phyloP scores from a whole-genome alignment of 2,329 filamentous ascomycete genomes.

The Calonectria pseudoturangicola region DNA sequence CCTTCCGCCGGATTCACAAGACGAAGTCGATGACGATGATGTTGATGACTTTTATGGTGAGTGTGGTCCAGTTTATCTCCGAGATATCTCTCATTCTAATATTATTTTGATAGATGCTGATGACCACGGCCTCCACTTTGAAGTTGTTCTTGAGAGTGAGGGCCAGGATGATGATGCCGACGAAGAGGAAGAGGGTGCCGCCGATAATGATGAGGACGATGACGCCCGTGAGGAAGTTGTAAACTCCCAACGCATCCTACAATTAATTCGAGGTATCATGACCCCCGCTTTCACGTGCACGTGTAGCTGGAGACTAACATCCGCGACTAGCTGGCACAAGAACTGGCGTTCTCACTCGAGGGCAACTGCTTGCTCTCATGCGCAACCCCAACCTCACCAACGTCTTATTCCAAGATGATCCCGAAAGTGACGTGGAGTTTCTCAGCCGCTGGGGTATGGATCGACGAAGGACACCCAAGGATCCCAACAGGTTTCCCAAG shows the following conservation, averaged over 20 bases:
- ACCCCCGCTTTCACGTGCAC: background rate
- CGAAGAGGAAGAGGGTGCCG: conserved; percentile 48
- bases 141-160: conserved; percentile 45
- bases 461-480: conserved; percentile 63
- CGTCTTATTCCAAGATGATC: conserved; percentile 60
- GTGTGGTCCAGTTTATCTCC: background rate
- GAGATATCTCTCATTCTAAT: background rate
- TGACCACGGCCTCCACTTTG: conserved; percentile 45
- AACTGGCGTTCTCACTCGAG: conserved; percentile 57
- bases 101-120: conserved; percentile 36
- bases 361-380: conserved; percentile 64
- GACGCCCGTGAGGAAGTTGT: conserved; percentile 53
- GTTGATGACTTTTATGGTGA: conserved; percentile 51
- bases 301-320: conserved; percentile 29
- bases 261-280: conserved; percentile 56
- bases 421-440: conserved; percentile 61
- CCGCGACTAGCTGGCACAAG: conserved; percentile 49
- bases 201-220: conserved; percentile 44
- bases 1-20: conserved; percentile 26
- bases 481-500: conserved; percentile 82
- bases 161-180: conserved; percentile 48
- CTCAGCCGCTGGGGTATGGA: conserved; percentile 65
- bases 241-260: conserved; percentile 56
- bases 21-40: conserved; percentile 46
- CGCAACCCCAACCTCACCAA: conserved; percentile 62